phyloP scores from a whole-genome alignment of 768 basidiomycete genomes.

The Boletus rubescentipes region DNA sequence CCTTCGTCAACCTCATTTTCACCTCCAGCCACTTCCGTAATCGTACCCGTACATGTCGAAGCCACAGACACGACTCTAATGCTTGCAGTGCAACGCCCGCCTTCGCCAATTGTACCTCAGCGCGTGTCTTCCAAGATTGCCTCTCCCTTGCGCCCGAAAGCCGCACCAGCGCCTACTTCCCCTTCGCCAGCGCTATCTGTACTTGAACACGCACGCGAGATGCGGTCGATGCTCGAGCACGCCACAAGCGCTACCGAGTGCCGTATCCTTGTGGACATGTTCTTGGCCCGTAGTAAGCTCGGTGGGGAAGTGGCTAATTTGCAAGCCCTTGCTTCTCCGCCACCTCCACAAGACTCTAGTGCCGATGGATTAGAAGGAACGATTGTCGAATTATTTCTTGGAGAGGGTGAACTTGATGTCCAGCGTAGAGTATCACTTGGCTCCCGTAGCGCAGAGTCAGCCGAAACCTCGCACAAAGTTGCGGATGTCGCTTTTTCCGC shows the following conservation, averaged over 20 bases:
- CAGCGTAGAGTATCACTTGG: not conserved
- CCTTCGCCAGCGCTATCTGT: constrained; percentile 29
- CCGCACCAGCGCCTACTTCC: constrained; percentile 13
- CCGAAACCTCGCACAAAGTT: not conserved
- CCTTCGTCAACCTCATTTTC: constrained; percentile 6
- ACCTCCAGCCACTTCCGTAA: constrained; percentile 1
- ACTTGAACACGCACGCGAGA: constrained; percentile 53
- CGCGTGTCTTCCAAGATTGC: constrained; percentile 15
- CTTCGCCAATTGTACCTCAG: constrained; percentile 6
- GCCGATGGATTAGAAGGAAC: constrained; percentile 41
- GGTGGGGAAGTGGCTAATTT: constrained; percentile 29
- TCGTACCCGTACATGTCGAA: constrained; percentile 4
- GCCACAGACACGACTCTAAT: not conserved
- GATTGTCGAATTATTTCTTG: constrained; percentile 48
- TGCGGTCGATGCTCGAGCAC: constrained; percentile 62
- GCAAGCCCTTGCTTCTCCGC: constrained; percentile 33
- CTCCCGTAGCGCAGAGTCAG: not conserved
- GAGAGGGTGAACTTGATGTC: constrained; percentile 18
- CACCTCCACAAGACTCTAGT: constrained; percentile 35
- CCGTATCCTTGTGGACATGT: constrained; percentile 80
- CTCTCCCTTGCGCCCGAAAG: constrained; percentile 8
- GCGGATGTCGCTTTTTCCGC: not conserved
- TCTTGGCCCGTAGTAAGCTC: constrained; percentile 62
- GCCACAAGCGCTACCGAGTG: constrained; percentile 83
- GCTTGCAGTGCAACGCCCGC: not conserved